Evolutionary conservation across 345 rosid species (phyloP), one percentile per base, ranked within the genome.

Genomic region (Eucalyptus sp.): DNA sequence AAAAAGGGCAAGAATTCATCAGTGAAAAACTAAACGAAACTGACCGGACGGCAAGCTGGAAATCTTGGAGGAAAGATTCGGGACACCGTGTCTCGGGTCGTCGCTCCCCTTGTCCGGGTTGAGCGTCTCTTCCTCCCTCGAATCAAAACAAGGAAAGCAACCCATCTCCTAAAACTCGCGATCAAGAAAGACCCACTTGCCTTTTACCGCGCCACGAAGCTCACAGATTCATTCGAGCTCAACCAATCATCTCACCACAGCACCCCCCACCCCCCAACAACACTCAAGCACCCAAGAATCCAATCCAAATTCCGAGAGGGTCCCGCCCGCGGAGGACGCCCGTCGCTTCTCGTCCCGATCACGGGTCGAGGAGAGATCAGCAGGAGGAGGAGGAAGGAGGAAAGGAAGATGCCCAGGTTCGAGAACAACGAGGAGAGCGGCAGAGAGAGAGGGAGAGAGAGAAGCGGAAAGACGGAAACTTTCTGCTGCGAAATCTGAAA

Each of bases 91-190:
- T 87, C 94, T 96, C 54, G 89, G 95, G 93, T 87, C 93, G 90
- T 91, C 92, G 64, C 94, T 90, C 89, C 94, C 94, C 52, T 93
- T 95, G 12, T 86, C 93, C 60, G 91, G 93, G 92, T 94, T 96
- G 92, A 96, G 88, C 92, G 87, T 94, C 95, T 96, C 96, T 54
- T 94, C 98, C 87, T 96, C 97, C 93, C 90, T 95, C 24, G 98
- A 95, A 94, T 94, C 96, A 87, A 96, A 97, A 92, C 97, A 96
- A 86, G 99, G 89, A 94, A 96, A 97, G 92, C 99, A 97, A 89
- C 98, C 99, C 99, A 97, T 97, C 91, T 91, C 80, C 87, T 58
- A 54, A 54, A 52, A 58, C 50, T 10, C 71, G 44, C 64, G 81
- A 91, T 33, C 87, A 51, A 58, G 90, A 91, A 88, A 87, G 91